Percentiles rank a stretch among this genome's conserved stretches.
Evolutionary conservation across 352 stramenopile genomes (phyloP).

Genomic region (Phytophthora boehmeriae): DNA sequence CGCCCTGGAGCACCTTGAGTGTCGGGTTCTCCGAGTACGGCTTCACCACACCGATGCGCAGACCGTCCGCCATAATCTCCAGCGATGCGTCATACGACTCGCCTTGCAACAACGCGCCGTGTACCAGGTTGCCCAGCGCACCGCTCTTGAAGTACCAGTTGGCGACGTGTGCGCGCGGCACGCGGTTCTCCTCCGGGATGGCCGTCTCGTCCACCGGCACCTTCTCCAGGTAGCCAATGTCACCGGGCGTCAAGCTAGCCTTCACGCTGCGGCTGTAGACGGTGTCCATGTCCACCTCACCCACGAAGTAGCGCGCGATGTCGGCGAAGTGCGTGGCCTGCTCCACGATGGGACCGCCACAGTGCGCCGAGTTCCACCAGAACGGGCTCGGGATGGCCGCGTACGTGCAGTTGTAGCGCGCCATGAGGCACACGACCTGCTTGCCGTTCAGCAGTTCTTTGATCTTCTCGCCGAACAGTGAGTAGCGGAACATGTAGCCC

Average conservation of each 20-base stretch:
- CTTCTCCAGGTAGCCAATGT: slow-evolving; percentile 41
- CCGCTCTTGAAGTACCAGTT: slow-evolving; percentile 45
- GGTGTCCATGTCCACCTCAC: slow-evolving; percentile 37
- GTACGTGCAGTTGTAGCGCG: slow-evolving; percentile 45
- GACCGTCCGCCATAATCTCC: slow-evolving; percentile 41
- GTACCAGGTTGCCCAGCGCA: slow-evolving; percentile 36
- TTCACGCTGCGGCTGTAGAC: slow-evolving; percentile 48
- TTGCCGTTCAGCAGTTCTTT: slow-evolving; percentile 33
- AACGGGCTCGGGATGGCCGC: slow-evolving; percentile 42
- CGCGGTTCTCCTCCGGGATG: slow-evolving; percentile 32
- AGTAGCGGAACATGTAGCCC: slow-evolving; percentile 50
- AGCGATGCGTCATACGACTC: slow-evolving; percentile 38
- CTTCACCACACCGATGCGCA: slow-evolving; percentile 42
- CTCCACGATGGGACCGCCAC: slow-evolving; percentile 48
- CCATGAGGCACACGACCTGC: slow-evolving; percentile 41
- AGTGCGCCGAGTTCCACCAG: slow-evolving; percentile 47
- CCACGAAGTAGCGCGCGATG: slow-evolving; percentile 39
- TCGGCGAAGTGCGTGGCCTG: slow-evolving; percentile 47
- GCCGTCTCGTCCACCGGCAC: slow-evolving; percentile 33
- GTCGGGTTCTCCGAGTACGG: slow-evolving; percentile 46
- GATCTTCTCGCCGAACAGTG: slow-evolving; percentile 39
- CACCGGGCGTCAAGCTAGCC: slow-evolving; percentile 33
- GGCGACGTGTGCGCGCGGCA: slow-evolving; percentile 38
- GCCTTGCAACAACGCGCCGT: slow-evolving; percentile 40
- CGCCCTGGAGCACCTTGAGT: slow-evolving; percentile 33